Conservation (phyloP, 257 asterid genomes). For the Solanum virginianum region DNA sequence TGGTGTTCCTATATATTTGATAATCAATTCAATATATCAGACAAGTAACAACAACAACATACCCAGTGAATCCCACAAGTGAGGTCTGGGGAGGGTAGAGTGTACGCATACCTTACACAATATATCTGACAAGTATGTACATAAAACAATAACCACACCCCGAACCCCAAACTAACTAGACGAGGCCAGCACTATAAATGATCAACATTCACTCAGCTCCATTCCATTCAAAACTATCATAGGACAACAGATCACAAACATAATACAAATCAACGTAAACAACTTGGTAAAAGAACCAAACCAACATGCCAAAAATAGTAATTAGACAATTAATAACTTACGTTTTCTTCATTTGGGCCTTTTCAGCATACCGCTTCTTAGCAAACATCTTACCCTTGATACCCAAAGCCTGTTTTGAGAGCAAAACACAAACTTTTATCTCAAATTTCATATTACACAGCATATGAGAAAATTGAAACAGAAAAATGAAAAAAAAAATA, state of each 20-base stretch:
- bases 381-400: constrained; percentile 85
- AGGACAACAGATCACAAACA: background rate
- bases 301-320: background rate
- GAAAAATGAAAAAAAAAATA: background rate
- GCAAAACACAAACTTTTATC: background rate
- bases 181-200: background rate
- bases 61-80: no score
- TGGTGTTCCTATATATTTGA: background rate
- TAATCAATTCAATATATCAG: background rate
- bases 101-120: background rate
- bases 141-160: background rate
- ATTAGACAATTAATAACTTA: constrained; percentile 8
- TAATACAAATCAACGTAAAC: background rate
- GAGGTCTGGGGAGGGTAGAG: no score
- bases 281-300: background rate
- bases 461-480: background rate
- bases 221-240: background rate
- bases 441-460: background rate
- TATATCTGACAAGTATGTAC: background rate
- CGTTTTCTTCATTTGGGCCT: constrained; percentile 94
- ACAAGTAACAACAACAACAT: background rate
- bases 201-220: background rate
- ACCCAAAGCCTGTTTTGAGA: constrained; percentile 60
- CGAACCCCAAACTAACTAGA: background rate
- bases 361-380: constrained; percentile 84